Evolutionary conservation across 805 yeast genomes (phyloP).

Genomic region (Zygoascus tannicola): DNA sequence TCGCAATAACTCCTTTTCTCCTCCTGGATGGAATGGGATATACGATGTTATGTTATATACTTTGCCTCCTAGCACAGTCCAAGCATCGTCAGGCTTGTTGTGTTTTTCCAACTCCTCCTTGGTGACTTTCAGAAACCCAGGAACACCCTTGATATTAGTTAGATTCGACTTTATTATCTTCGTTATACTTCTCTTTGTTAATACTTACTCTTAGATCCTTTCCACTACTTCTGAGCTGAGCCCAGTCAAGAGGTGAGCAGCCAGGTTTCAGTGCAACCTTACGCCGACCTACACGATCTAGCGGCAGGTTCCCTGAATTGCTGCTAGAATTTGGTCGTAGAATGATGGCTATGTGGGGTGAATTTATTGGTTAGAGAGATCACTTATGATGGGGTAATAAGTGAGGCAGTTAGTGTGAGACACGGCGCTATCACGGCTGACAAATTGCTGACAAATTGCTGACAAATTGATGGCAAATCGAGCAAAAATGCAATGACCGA

Average conservation of each 20-base stretch:
- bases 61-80: slow-evolving; percentile 74
- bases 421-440: too few species aligned
- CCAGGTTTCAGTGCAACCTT: slow-evolving; percentile 69
- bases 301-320: slow-evolving; percentile 7
- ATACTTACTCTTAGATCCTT: slow-evolving; percentile 45
- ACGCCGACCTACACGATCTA: slow-evolving; percentile 23
- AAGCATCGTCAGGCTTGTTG: slow-evolving; percentile 54
- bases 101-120: slow-evolving; percentile 54
- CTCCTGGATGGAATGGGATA: slow-evolving; percentile 87
- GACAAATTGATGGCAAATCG: too few species aligned
- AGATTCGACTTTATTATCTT: background rate
- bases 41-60: slow-evolving; percentile 86
- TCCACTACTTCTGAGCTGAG: slow-evolving; percentile 41
- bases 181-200: background rate
- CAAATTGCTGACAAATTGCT: too few species aligned
- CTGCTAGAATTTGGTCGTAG: slow-evolving; percentile 5
- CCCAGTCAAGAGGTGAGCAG: slow-evolving; percentile 86
- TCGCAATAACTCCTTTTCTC: slow-evolving; percentile 62
- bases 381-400: too few species aligned
- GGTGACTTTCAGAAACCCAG: slow-evolving; percentile 29
- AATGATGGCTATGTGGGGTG: background rate
- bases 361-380: too few species aligned
- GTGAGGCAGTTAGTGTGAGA: too few species aligned
- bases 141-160: slow-evolving; percentile 16
- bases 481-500: too few species aligned